These are phyloP conservation scores for Ceratopteris richardii DNA, from an alignment of 75 land plant species.

Conservation along the genomic window DNA sequence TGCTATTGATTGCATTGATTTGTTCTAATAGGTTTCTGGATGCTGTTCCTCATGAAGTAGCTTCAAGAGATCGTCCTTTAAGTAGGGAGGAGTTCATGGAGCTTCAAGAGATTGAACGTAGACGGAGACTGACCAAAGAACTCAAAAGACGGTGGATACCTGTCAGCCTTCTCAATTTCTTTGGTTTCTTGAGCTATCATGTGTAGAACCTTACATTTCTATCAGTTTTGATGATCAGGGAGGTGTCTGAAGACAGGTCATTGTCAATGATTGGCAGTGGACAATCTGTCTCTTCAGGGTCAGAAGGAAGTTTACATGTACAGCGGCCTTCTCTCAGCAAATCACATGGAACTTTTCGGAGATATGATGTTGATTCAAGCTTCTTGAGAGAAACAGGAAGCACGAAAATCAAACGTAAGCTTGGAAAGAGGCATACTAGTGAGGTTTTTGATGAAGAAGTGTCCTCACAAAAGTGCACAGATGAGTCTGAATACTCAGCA, in stretches of 20 bases:
- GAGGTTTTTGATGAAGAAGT: background rate
- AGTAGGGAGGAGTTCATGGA: slow-evolving; percentile 51
- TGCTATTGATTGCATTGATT: background rate
- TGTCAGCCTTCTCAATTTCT: no score
- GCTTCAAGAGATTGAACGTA: slow-evolving; percentile 35
- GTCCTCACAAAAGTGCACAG: background rate
- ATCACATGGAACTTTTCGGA: background rate
- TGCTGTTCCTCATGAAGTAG: slow-evolving; percentile 17
- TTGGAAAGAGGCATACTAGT: background rate
- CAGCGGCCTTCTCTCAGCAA: background rate
- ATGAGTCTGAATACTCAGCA: slow-evolving; percentile 15
- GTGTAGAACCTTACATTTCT: background rate
- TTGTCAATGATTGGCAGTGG: slow-evolving; percentile 2
- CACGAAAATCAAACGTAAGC: background rate
- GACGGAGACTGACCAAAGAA: slow-evolving; percentile 25
- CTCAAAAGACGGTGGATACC: no score
- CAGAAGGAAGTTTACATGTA: background rate
- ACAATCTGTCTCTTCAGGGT: slow-evolving; percentile 5
- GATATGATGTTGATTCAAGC: background rate
- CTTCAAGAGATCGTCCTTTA: slow-evolving; percentile 34
- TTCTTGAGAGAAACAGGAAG: background rate
- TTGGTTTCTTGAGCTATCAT: no score
- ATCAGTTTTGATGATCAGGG: background rate
- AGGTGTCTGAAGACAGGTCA: background rate
- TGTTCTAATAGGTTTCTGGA: slow-evolving; percentile 13